Evolutionary conservation across 2,329 filamentous ascomycete species (phyloP), one percentile per base, ranked within the genome.

Genomic region (Cladophialophora exuberans): DNA sequence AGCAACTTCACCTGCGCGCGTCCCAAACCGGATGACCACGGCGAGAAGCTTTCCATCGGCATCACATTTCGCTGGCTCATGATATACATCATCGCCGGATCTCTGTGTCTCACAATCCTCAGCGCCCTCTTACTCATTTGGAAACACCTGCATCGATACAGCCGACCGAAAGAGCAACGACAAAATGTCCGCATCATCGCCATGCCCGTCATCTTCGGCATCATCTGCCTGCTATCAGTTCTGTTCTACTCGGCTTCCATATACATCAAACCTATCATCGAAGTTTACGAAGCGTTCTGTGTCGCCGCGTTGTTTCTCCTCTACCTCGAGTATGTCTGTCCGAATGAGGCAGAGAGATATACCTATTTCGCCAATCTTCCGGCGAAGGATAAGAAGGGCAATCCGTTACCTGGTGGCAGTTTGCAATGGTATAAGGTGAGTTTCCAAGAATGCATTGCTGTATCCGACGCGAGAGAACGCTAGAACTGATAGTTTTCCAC

Each of bases 401-500:
- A 45, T 22, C 30, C 47, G 3, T 33, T 52, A 25, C 46, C 53
- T 30, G 53, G 53, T 15, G 53, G 53, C 13, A 52, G 53, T 23
- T 33, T 17, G 20, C 42, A 47, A 23, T 56, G 53, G 53, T 51
- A 54, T 15, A 48, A 79, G 75, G 84, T 91, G 54, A n/a, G 45
- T 48, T 20, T 15, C 22, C 17, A 6, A n/a, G n/a, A 4, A 28
- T 28, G 10, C 15, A 28, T 15, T 30, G 28, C 43, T 10, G n/a
- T n/a, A n/a, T 46, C 28, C 28, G 28, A 31, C 13, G 28, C 28
- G 28, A 7, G 28, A 31, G 28, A 31, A n/a, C n/a, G n/a, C n/a
- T 13, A 9, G 9, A 17, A 6, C 35, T 38, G 7, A 9, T 6
- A 17, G 6, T 38, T 38, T 6, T 17, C 15, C 7, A 10, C 7